phyloP scores from a whole-genome alignment of 305 asterid genomes.

The Petunia hybrid region DNA sequence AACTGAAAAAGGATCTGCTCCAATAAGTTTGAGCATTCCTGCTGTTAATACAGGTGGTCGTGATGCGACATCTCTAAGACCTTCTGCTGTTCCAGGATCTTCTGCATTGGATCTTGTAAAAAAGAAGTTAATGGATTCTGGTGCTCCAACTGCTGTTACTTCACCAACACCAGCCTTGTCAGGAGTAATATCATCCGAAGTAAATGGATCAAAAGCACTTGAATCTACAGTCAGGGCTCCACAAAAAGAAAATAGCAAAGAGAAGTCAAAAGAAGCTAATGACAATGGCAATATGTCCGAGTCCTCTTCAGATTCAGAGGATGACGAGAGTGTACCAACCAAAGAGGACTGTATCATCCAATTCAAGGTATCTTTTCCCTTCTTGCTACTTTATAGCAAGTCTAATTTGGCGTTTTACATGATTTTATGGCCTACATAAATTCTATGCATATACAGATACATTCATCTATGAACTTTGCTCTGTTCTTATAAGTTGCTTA shows the following conservation, averaged over 20 bases:
- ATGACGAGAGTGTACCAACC: conserved; percentile 83
- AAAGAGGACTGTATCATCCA: conserved; percentile 83
- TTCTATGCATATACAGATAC: conserved; percentile 14
- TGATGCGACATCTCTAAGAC: conserved; percentile 74
- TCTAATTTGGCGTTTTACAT: conserved; percentile 23
- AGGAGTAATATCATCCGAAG: conserved; percentile 58
- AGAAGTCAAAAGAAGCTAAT: conserved; percentile 67
- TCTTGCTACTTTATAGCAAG: conserved; percentile 8
- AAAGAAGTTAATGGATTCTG: conserved; percentile 95
- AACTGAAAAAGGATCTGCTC: conserved; percentile 74
- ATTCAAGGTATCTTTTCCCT: conserved; percentile 69
- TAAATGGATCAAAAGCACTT: conserved; percentile 67
- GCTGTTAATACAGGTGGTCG: conserved; percentile 98
- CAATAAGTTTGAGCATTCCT: conserved; percentile 79
- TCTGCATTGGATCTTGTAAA: conserved; percentile 98
- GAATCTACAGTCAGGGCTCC: conserved; percentile 57
- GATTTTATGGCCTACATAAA: conserved; percentile 20
- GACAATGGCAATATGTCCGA: conserved; percentile 78
- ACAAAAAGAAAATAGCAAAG: conserved; percentile 70
- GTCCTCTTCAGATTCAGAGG: conserved; percentile 94
- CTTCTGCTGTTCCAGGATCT: conserved; percentile 62
- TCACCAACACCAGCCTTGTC: conserved; percentile 63
- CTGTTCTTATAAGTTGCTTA: neutral
- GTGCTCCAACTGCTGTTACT: conserved; percentile 61
- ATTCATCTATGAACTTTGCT: conserved; percentile 21